Evolutionary conservation across 352 stramenopile species (phyloP).

Genomic region (Saprolegnia parasitica): DNA sequence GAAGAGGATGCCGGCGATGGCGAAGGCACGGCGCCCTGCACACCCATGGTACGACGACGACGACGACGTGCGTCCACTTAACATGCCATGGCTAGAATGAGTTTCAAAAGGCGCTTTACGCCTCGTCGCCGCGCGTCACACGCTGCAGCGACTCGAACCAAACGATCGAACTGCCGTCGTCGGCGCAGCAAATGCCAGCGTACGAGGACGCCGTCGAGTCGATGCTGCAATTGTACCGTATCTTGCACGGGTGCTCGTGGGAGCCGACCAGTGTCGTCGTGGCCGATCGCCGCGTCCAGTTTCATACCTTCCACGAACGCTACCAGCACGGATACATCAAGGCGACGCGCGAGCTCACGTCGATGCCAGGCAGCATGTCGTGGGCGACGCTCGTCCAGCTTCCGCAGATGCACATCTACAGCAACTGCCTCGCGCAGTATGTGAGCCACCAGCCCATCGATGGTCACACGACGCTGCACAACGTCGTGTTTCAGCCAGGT

Average conservation of each 20-base stretch:
- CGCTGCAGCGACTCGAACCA: not conserved
- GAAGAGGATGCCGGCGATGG: not conserved
- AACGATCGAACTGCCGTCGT: not conserved
- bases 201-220: constrained; percentile 8
- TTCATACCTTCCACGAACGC: constrained; percentile 27
- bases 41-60: not conserved
- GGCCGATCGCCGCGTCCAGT: not conserved
- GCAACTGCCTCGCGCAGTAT: constrained; percentile 42
- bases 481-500: constrained; percentile 40
- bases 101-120: not conserved
- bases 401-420: constrained; percentile 38
- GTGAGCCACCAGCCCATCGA: constrained; percentile 44
- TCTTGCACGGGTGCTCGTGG: constrained; percentile 18
- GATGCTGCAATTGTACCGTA: constrained; percentile 21
- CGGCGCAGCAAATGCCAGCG: not conserved
- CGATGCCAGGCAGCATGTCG: constrained; percentile 2
- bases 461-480: constrained; percentile 46
- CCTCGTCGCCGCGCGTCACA: not conserved
- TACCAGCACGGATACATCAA: constrained; percentile 30
- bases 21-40: not conserved
- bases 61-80: too few relatives aligned
- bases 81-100: constrained; percentile 1
- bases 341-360: not conserved
- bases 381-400: constrained; percentile 24
- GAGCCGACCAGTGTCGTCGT: constrained; percentile 1